A percentile compares a stretch with the other conserved stretches of the same genome.
These are phyloP conservation scores for Trametes cubensis DNA, from an alignment of 768 basidiomycete genomes.

Conservation along the genomic window DNA sequence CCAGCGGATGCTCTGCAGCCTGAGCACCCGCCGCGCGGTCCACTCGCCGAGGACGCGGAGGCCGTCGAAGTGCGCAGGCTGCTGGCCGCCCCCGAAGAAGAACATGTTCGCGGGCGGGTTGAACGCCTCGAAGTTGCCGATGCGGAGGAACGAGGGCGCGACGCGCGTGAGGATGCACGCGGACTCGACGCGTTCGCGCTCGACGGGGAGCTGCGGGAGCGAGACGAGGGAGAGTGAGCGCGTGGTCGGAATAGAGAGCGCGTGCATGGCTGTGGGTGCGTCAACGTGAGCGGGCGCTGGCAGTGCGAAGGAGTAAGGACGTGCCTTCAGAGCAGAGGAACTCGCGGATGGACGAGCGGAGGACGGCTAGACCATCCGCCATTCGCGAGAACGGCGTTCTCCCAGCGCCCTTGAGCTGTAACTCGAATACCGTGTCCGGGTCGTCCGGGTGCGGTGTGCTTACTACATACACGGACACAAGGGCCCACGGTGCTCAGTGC, in stretches of 20 bases:
- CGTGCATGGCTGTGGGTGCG: slow-evolving; percentile 58
- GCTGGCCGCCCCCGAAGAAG: slow-evolving; percentile 80
- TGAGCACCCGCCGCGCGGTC: slow-evolving; percentile 64
- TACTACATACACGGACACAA: slow-evolving; percentile 44
- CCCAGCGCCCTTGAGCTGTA: slow-evolving; percentile 95
- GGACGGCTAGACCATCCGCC: slow-evolving; percentile 93
- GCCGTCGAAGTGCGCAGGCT: slow-evolving; percentile 72
- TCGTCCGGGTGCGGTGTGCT: slow-evolving; percentile 73
- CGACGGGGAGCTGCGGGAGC: slow-evolving; percentile 71
- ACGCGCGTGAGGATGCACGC: slow-evolving; percentile 79
- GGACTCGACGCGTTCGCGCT: slow-evolving; percentile 72
- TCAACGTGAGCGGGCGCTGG: not conserved
- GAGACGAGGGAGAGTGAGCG: slow-evolving; percentile 81
- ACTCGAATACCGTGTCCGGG: slow-evolving; percentile 64
- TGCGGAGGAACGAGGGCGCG: slow-evolving; percentile 88
- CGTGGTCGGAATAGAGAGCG: slow-evolving; percentile 85
- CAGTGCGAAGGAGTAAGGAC: slow-evolving; percentile 15
- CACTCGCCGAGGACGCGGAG: slow-evolving; percentile 77
- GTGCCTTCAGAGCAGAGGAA: slow-evolving; percentile 90
- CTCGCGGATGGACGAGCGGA: slow-evolving; percentile 94
- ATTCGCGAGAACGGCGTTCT: slow-evolving; percentile 91
- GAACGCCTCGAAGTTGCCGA: slow-evolving; percentile 88
- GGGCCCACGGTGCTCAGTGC: not conserved
- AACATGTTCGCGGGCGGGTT: slow-evolving; percentile 66
- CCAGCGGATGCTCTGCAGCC: slow-evolving; percentile 42